phyloP scores from a whole-genome alignment of 371 early-diverging fungal genomes.

The Mucor piriformis region DNA sequence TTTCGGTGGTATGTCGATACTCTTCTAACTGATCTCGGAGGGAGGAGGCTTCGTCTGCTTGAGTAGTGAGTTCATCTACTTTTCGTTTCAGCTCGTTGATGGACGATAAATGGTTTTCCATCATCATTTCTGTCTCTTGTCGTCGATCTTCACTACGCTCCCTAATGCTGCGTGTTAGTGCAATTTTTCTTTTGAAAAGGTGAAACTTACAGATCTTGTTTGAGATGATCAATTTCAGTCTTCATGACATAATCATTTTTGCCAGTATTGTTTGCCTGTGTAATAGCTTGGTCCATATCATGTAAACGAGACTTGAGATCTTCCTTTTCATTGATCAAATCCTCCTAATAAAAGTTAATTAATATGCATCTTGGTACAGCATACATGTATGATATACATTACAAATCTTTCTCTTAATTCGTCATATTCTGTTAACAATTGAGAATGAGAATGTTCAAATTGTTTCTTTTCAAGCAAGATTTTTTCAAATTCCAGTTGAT shows the following conservation, averaged over 20 bases:
- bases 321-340: slow-evolving; percentile 63
- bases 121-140: slow-evolving; percentile 68
- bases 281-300: slow-evolving; percentile 74
- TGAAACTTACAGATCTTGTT: slow-evolving; percentile 74
- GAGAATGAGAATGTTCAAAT: slow-evolving; percentile 56
- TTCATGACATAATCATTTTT: slow-evolving; percentile 83
- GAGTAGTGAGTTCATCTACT: slow-evolving; percentile 65
- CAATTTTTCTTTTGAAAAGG: not conserved
- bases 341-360: slow-evolving; percentile 57
- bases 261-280: slow-evolving; percentile 73
- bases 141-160: slow-evolving; percentile 79
- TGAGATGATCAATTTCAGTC: slow-evolving; percentile 89
- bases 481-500: slow-evolving; percentile 46
- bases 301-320: slow-evolving; percentile 63
- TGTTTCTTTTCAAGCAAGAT: slow-evolving; percentile 57
- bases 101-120: slow-evolving; percentile 59
- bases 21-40: slow-evolving; percentile 89
- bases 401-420: slow-evolving; percentile 63
- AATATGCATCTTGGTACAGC: not conserved
- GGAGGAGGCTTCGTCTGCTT: slow-evolving; percentile 72
- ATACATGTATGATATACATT: not conserved
- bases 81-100: slow-evolving; percentile 72
- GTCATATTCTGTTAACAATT: slow-evolving; percentile 56
- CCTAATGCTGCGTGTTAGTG: slow-evolving; percentile 60
- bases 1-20: slow-evolving; percentile 83